phyloP scores from a whole-genome alignment of 2,329 filamentous ascomycete species.

The Aspergillus pseudotamarii region DNA sequence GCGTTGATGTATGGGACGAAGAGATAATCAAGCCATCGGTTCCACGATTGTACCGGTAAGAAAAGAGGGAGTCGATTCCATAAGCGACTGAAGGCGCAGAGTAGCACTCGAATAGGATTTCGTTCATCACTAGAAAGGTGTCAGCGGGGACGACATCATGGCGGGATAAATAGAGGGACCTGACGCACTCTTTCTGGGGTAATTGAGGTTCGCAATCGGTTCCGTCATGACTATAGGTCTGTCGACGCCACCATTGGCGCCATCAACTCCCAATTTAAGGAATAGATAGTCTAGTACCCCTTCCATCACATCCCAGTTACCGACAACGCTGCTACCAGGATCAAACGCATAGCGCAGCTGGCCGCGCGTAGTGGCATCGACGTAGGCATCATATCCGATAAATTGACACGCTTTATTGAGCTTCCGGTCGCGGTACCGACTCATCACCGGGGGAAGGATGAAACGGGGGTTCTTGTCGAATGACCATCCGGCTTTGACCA shows the following conservation, averaged over 20 bases:
- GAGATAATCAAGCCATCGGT: slow-evolving; percentile 85
- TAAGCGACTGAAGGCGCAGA: slow-evolving; percentile 85
- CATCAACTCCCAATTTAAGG: slow-evolving; percentile 86
- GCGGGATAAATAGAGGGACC: not conserved
- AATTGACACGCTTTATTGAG: slow-evolving; percentile 89
- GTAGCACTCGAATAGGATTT: slow-evolving; percentile 97
- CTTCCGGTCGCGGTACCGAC: slow-evolving; percentile 94
- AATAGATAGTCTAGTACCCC: slow-evolving; percentile 93
- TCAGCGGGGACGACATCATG: slow-evolving; percentile 21
- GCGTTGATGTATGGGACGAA: slow-evolving; percentile 90
- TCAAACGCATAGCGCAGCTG: slow-evolving; percentile 93
- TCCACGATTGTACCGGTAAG: slow-evolving; percentile 89
- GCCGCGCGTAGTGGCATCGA: slow-evolving; percentile 87
- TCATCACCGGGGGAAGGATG: slow-evolving; percentile 83
- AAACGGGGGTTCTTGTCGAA: slow-evolving; percentile 83
- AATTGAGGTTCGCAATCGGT: slow-evolving; percentile 85
- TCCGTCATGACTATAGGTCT: slow-evolving; percentile 94
- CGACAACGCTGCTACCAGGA: slow-evolving; percentile 83
- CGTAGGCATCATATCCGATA: slow-evolving; percentile 88
- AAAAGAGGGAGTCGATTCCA: slow-evolving; percentile 95
- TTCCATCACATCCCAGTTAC: slow-evolving; percentile 98
- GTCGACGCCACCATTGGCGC: slow-evolving; percentile 71
- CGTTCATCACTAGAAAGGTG: slow-evolving; percentile 76
- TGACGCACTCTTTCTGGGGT: slow-evolving; percentile 79
- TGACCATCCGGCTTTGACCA: slow-evolving; percentile 92